Percentiles rank a stretch among this genome's conserved stretches.
phyloP scores from a whole-genome alignment of 176 grass and related monocot species.

The Carex littledalei region DNA sequence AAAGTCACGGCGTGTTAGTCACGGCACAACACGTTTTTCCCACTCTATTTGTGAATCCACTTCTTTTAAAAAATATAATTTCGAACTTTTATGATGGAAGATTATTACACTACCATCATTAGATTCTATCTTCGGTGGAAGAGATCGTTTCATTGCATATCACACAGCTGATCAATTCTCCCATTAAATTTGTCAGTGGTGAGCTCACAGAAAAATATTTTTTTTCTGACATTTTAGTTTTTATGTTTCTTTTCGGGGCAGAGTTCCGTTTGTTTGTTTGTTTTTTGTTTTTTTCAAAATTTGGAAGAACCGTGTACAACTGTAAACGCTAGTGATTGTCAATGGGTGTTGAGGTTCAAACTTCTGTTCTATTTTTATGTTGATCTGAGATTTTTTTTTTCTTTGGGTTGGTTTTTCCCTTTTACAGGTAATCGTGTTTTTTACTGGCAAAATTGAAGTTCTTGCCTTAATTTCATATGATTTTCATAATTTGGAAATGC shows the following conservation, averaged over 20 bases:
- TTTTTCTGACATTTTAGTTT: not conserved
- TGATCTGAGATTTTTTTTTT: not conserved
- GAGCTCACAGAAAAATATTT: not conserved
- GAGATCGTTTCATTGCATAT: not conserved
- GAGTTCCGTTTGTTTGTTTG: not conserved
- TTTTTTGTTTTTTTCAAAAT: not conserved
- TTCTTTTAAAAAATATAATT: no score
- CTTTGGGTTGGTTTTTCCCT: not conserved
- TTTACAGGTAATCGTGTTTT: not conserved
- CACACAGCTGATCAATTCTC: not conserved
- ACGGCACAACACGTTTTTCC: no score
- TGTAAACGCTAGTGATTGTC: not conserved
- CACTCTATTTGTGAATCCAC: no score
- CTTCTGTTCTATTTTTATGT: not conserved
- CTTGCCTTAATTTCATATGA: not conserved
- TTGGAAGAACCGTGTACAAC: not conserved
- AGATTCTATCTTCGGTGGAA: not conserved
- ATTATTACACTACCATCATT: no score
- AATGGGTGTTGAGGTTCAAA: not conserved
- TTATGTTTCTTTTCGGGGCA: not conserved
- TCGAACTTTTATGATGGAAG: no score
- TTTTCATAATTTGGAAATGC: not conserved
- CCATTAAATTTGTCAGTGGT: not conserved
- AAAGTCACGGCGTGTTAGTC: no score
- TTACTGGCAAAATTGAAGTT: not conserved